Percentiles rank a stretch among this genome's conserved stretches.
These are phyloP conservation scores for Phytophthora litchii DNA, from an alignment of 352 stramenopile genomes.

Conservation along the genomic window DNA sequence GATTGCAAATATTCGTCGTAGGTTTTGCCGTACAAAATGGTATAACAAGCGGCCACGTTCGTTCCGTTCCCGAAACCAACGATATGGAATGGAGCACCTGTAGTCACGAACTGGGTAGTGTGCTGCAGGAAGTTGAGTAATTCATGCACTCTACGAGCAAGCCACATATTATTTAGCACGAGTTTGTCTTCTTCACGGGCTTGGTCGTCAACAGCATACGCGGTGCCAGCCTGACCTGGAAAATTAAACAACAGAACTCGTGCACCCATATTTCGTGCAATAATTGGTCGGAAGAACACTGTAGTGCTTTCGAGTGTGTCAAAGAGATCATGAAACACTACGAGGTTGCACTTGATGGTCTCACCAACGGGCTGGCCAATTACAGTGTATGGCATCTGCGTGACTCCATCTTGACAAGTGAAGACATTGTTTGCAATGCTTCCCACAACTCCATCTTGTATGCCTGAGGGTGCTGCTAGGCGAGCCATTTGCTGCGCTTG, in stretches of 20 bases:
- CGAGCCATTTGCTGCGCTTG: slow-evolving; percentile 83
- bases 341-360: slow-evolving; percentile 81
- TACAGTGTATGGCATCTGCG: slow-evolving; percentile 83
- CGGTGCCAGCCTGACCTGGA: slow-evolving; percentile 85
- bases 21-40: slow-evolving; percentile 48
- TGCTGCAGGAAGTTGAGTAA: slow-evolving; percentile 82
- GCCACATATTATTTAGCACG: slow-evolving; percentile 89
- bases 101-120: slow-evolving; percentile 70
- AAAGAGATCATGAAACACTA: slow-evolving; percentile 94
- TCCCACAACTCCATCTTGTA: slow-evolving; percentile 38
- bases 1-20: slow-evolving; percentile 69
- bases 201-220: slow-evolving; percentile 51
- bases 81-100: slow-evolving; percentile 81
- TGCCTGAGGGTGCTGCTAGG: slow-evolving; percentile 50
- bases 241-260: slow-evolving; percentile 93
- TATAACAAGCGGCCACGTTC: slow-evolving; percentile 81
- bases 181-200: slow-evolving; percentile 32
- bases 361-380: slow-evolving; percentile 68
- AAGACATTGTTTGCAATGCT: slow-evolving; percentile 48
- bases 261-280: slow-evolving; percentile 78
- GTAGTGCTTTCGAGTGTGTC: slow-evolving; percentile 91
- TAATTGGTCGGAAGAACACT: slow-evolving; percentile 87
- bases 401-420: slow-evolving; percentile 77
- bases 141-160: slow-evolving; percentile 82
- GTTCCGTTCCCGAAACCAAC: slow-evolving; percentile 91